Evolutionary conservation across 495 filamentous ascomycete species (phyloP), one percentile per base, ranked within the genome.

Genomic region (Penicillium nucicola): DNA sequence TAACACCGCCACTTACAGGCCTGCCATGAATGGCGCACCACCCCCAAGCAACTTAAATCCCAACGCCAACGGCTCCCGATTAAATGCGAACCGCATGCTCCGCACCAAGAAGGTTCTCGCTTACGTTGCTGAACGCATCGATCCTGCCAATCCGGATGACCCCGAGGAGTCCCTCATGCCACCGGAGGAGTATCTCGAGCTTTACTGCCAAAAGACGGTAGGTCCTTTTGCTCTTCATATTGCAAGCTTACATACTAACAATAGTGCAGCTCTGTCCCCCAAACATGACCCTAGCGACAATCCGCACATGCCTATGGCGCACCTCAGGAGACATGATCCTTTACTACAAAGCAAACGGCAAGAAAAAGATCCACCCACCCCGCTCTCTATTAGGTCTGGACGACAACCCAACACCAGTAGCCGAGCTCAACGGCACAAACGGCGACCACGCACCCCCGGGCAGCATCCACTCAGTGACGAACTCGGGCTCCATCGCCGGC

Each of bases 11-110:
- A 22, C 25, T 42, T 38, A 38, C 12, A 67, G 68, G 47, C 55
- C 62, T 5, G 44, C 56, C 38, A 20, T 50, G 31, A 71, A 54
- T 14, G 57, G 56, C 18, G 55, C 51, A 3, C 62, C 59, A 17
- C 47, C 51, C 11, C 54, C 57, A 0, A 19, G 22, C 2, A 48
- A 48, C 20, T 15, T 12, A 17, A 65, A 50, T 41, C 42, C 36
- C 44, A 65, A 61, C 34, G 61, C 56, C 57, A 84, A 85, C 31
- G 93, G 90, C 56, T 87, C 89, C 42, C 83, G 93, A 23, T 78
- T 98, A 49, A 98, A 97, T 64, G 93, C 93, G 23, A 98, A 97
- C 61, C 79, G 93, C 23, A 97, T 98, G 95, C 78, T 98, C 23
- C 81, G 93, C 37, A 88, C 92, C 3, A 92, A 89, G 73, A 98